Percentiles rank a stretch among this genome's conserved stretches.
phyloP scores from a whole-genome alignment of 352 stramenopile species.

The Pythium insidiosum region DNA sequence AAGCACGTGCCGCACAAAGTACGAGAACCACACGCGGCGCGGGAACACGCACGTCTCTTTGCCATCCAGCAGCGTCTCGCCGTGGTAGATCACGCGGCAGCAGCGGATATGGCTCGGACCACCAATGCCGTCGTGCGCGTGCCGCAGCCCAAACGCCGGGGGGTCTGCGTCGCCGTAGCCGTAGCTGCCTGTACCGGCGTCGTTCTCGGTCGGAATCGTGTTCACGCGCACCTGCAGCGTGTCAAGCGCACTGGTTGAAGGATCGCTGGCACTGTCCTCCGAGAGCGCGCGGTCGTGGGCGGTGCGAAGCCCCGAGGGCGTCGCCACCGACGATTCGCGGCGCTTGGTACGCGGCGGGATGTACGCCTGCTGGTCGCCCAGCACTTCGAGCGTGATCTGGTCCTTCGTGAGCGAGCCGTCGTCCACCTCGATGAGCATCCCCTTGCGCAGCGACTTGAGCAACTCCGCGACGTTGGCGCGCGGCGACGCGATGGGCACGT shows the following conservation, averaged over 20 bases:
- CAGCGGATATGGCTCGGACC: constrained; percentile 48
- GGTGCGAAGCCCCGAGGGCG: too few relatives aligned
- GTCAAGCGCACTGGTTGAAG: too few relatives aligned
- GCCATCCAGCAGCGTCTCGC: constrained; percentile 58
- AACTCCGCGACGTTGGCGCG: constrained; percentile 46
- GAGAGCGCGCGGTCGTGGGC: too few relatives aligned
- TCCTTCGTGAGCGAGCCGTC: constrained; percentile 73
- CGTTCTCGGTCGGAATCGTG: constrained; percentile 15
- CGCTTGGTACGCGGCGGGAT: constrained; percentile 31
- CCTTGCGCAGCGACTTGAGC: constrained; percentile 33
- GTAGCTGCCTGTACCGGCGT: constrained; percentile 23
- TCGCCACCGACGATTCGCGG: constrained; percentile 6
- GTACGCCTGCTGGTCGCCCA: constrained; percentile 52
- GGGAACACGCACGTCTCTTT: constrained; percentile 57
- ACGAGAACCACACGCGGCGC: constrained; percentile 40
- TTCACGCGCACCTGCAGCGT: constrained; percentile 35
- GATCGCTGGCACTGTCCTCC: too few relatives aligned
- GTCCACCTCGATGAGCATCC: constrained; percentile 64
- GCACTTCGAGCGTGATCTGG: constrained; percentile 68
- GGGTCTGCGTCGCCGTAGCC: constrained; percentile 27
- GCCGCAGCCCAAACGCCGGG: constrained; percentile 36
- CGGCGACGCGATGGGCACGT: constrained; percentile 50
- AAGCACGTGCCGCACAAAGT: constrained; percentile 42
- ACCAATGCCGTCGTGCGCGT: constrained; percentile 41
- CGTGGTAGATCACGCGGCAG: constrained; percentile 69